phyloP scores from a whole-genome alignment of 305 asterid genomes.

The Solanum hybrid region DNA sequence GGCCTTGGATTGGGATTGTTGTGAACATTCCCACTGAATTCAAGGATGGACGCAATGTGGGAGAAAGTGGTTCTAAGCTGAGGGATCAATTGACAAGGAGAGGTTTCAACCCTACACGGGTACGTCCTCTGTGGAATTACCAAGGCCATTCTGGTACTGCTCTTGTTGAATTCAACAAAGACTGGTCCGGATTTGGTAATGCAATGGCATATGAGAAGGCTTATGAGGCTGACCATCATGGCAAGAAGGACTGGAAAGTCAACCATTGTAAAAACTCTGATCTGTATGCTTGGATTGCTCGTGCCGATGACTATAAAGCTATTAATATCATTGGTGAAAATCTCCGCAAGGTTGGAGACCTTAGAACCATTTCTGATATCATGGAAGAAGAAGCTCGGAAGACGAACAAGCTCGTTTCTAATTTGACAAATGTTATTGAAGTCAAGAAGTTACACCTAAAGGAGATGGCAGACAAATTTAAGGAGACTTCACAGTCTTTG shows the following conservation, averaged over 20 bases:
- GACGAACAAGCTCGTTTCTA: conserved; percentile 55
- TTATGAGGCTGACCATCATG: conserved; percentile 49
- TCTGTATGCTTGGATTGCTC: conserved; percentile 88
- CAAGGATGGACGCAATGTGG: conserved; percentile 42
- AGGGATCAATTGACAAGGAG: conserved; percentile 38
- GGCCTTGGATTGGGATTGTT: conserved; percentile 73
- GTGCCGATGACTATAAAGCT: conserved; percentile 70
- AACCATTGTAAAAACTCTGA: conserved; percentile 30
- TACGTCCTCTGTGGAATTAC: conserved; percentile 48
- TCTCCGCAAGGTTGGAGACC: conserved; percentile 84
- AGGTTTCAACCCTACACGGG: conserved; percentile 51
- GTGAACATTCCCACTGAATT: conserved; percentile 43
- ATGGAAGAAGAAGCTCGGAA: conserved; percentile 79
- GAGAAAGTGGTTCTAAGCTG: conserved; percentile 56
- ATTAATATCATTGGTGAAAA: conserved; percentile 57
- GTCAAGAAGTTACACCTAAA: conserved; percentile 53
- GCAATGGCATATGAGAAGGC: conserved; percentile 57
- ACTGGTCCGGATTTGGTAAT: conserved; percentile 53
- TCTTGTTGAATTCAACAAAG: conserved; percentile 57
- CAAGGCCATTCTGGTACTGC: conserved; percentile 67
- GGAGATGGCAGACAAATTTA: conserved; percentile 56
- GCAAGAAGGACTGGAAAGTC: conserved; percentile 46
- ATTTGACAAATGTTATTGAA: conserved; percentile 60
- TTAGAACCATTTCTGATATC: conserved; percentile 69
- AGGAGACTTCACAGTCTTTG: conserved; percentile 64